These are phyloP conservation scores for Hymenoscyphus infarciens DNA, from an alignment of 2,329 filamentous ascomycete species.

Conservation along the genomic window DNA sequence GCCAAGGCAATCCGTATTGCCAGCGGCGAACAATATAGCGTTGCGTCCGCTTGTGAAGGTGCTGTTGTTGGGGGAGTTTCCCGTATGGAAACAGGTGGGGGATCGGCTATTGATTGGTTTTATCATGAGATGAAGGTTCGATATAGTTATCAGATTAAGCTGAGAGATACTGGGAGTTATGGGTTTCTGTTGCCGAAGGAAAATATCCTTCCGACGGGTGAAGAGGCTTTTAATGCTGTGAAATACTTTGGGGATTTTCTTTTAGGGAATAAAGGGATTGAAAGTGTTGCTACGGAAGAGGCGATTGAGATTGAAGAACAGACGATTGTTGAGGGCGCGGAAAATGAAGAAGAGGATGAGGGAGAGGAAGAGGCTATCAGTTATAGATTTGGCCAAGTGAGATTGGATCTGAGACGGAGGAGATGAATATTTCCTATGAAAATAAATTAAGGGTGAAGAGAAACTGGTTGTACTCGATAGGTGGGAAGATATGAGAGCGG, in stretches of 20 bases:
- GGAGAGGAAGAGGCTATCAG: conserved; percentile 15
- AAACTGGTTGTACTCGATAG: no score
- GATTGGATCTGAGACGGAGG: conserved; percentile 30
- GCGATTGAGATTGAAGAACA: background rate
- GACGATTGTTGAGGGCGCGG: conserved; percentile 4
- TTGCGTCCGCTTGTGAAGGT: conserved; percentile 83
- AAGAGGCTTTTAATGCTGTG: conserved; percentile 80
- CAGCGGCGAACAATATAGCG: conserved; percentile 70
- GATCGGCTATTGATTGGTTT: conserved; percentile 91
- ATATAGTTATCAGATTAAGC: conserved; percentile 90
- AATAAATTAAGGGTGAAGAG: no score
- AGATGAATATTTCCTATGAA: background rate
- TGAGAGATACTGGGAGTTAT: conserved; percentile 89
- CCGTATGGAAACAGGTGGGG: conserved; percentile 71
- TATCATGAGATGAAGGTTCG: conserved; percentile 80
- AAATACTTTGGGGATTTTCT: conserved; percentile 82
- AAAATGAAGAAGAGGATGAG: conserved; percentile 12
- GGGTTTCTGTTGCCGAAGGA: conserved; percentile 86
- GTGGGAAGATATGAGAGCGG: no score
- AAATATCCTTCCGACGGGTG: conserved; percentile 82
- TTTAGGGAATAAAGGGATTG: conserved; percentile 65
- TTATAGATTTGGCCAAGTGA: conserved; percentile 1
- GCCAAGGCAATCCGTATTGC: conserved; percentile 85
- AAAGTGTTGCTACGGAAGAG: conserved; percentile 32
- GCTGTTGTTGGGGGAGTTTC: conserved; percentile 48